phyloP scores from a whole-genome alignment of 2,329 filamentous ascomycete species.

The Neophaeococcomyces mojaviensis region DNA sequence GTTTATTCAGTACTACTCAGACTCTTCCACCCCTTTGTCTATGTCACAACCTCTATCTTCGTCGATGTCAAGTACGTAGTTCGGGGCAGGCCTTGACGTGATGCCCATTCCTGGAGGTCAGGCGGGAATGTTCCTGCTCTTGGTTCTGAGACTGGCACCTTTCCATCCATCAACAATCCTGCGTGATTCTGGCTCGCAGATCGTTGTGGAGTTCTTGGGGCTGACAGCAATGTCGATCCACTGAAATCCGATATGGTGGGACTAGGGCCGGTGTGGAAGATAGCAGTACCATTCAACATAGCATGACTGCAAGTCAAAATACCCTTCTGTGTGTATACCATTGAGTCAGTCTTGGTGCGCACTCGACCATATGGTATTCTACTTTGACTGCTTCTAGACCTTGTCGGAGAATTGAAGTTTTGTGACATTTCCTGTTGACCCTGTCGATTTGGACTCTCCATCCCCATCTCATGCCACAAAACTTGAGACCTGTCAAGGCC shows the following conservation, averaged over 20 bases:
- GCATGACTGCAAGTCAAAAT: constrained; percentile 3
- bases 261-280: background rate
- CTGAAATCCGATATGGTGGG: background rate
- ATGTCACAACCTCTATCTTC: too few species aligned
- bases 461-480: background rate
- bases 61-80: too few species aligned
- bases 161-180: too few species aligned
- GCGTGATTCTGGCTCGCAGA: background rate
- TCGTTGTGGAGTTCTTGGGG: constrained; percentile 1
- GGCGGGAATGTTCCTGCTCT: too few species aligned
- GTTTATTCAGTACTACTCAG: too few species aligned
- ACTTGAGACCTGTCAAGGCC: background rate
- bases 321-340: background rate
- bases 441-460: background rate
- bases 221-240: constrained; percentile 1
- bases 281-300: background rate
- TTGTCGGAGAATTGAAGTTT: background rate
- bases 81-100: too few species aligned
- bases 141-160: too few species aligned
- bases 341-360: constrained; percentile 1
- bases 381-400: background rate
- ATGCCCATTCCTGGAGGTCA: too few species aligned
- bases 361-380: background rate
- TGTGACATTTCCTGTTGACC: background rate
- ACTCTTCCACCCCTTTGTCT: too few species aligned